These are phyloP conservation scores for Elsinoe necatrix DNA, from an alignment of 2,329 filamentous ascomycete species.

Conservation along the genomic window DNA sequence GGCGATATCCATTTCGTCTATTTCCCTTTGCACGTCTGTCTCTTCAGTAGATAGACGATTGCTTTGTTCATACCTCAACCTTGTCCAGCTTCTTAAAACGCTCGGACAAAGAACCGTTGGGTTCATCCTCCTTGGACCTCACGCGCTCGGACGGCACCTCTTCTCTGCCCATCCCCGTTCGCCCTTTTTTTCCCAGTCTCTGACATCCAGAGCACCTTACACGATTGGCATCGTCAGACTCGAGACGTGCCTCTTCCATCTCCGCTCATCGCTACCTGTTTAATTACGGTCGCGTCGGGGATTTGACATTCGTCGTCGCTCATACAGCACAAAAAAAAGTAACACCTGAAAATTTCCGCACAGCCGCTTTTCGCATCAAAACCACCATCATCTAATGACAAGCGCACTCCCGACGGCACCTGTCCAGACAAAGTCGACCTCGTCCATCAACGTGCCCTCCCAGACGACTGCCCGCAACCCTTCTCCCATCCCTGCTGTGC, in stretches of 20 bases:
- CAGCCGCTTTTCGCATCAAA: slow-evolving; percentile 18
- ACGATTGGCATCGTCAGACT: neutral
- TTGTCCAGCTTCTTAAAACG: slow-evolving; percentile 1
- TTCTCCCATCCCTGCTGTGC: slow-evolving; percentile 44
- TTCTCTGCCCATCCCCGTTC: slow-evolving; percentile 10
- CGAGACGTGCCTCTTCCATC: slow-evolving; percentile 10
- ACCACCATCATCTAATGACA: slow-evolving; percentile 47
- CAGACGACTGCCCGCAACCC: slow-evolving; percentile 43
- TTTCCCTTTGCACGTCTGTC: slow-evolving; percentile 11
- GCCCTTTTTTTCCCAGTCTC: slow-evolving; percentile 8
- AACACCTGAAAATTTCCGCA: slow-evolving; percentile 17
- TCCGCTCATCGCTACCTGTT: slow-evolving; percentile 9
- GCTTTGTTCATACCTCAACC: slow-evolving; percentile 1
- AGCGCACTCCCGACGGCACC: slow-evolving; percentile 47
- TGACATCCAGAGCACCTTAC: slow-evolving; percentile 2
- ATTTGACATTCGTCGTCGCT: slow-evolving; percentile 17
- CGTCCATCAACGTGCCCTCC: slow-evolving; percentile 40
- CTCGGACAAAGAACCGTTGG: slow-evolving; percentile 9
- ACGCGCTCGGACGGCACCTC: slow-evolving; percentile 13
- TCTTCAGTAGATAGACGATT: slow-evolving; percentile 12
- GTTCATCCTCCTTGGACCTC: slow-evolving; percentile 13
- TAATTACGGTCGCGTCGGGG: slow-evolving; percentile 1
- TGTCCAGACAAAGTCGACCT: slow-evolving; percentile 41
- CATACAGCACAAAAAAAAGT: slow-evolving; percentile 15
- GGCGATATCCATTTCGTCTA: slow-evolving; percentile 13